These are phyloP conservation scores for Aspergillus steynii DNA, from an alignment of 495 filamentous ascomycete species.

Conservation along the genomic window DNA sequence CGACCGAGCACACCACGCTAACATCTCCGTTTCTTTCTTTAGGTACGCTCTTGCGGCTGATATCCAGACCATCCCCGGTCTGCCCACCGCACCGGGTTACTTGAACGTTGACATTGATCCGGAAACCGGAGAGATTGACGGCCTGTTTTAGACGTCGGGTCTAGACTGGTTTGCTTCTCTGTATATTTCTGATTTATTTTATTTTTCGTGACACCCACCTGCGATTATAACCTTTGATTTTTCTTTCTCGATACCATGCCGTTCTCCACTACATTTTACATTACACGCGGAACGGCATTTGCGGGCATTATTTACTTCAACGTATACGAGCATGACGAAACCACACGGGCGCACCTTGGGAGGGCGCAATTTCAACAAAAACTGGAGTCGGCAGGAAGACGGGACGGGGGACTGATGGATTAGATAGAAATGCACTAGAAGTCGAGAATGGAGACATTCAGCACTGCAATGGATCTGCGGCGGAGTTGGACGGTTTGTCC, in stretches of 20 bases:
- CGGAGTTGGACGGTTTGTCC: constrained; percentile 3
- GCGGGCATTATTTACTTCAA: constrained; percentile 22
- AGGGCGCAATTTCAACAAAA: constrained; percentile 7
- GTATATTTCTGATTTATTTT: constrained; percentile 1
- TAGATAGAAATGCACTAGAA: background rate
- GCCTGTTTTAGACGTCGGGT: constrained; percentile 69
- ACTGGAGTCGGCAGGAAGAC: background rate
- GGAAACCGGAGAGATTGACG: constrained; percentile 94
- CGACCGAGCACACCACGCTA: constrained; percentile 5
- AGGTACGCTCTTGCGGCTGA: constrained; percentile 94
- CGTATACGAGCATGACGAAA: constrained; percentile 14
- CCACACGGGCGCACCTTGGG: background rate
- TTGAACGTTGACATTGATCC: constrained; percentile 92
- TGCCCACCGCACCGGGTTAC: constrained; percentile 95
- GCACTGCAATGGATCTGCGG: background rate
- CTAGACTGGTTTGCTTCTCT: background rate
- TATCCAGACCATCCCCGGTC: constrained; percentile 95
- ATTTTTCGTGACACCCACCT: background rate
- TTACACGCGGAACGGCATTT: constrained; percentile 8
- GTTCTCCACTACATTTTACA: background rate
- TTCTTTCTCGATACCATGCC: background rate
- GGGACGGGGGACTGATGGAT: background rate
- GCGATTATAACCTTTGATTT: background rate
- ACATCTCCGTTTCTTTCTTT: background rate
- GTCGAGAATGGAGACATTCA: background rate